Evolutionary conservation across 768 basidiomycete genomes (phyloP).

Genomic region (Phylloporus sp.): DNA sequence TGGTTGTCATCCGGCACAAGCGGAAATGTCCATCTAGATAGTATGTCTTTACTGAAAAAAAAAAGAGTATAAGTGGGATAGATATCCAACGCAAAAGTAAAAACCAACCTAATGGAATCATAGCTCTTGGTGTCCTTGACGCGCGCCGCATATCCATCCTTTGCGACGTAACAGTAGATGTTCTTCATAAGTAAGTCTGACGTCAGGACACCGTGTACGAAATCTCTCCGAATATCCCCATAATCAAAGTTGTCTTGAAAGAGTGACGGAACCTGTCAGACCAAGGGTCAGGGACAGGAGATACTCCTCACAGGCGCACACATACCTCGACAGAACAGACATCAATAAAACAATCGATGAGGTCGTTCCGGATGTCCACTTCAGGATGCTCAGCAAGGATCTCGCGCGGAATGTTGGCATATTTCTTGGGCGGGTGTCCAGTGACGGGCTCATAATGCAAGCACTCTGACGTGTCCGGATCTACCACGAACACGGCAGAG

Average conservation of each 20-base stretch:
- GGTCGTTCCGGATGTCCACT: slow-evolving; percentile 82
- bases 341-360: slow-evolving; percentile 86
- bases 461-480: slow-evolving; percentile 73
- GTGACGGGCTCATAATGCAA: slow-evolving; percentile 79
- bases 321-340: slow-evolving; percentile 89
- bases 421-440: slow-evolving; percentile 61
- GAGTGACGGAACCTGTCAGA: slow-evolving; percentile 77
- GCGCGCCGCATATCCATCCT: slow-evolving; percentile 87
- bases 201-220: slow-evolving; percentile 90
- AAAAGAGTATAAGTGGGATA: neutral
- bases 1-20: slow-evolving; percentile 93
- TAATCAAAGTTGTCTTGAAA: slow-evolving; percentile 99
- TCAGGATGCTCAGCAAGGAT: slow-evolving; percentile 69
- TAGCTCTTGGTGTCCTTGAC: slow-evolving; percentile 92
- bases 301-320: neutral
- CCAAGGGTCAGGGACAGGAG: neutral
- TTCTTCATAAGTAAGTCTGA: slow-evolving; percentile 94
- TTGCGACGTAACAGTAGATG: slow-evolving; percentile 85
- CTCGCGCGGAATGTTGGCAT: slow-evolving; percentile 72
- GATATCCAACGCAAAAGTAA: neutral
- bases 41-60: slow-evolving; percentile 75
- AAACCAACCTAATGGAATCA: slow-evolving; percentile 75
- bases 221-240: slow-evolving; percentile 85
- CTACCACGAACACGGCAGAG: slow-evolving; percentile 74
- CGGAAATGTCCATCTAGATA: slow-evolving; percentile 93